Evolutionary conservation across 23 red algal genomes (phyloP), one percentile per base, ranked within the genome.

Genomic region (Agarophyton chilense): DNA sequence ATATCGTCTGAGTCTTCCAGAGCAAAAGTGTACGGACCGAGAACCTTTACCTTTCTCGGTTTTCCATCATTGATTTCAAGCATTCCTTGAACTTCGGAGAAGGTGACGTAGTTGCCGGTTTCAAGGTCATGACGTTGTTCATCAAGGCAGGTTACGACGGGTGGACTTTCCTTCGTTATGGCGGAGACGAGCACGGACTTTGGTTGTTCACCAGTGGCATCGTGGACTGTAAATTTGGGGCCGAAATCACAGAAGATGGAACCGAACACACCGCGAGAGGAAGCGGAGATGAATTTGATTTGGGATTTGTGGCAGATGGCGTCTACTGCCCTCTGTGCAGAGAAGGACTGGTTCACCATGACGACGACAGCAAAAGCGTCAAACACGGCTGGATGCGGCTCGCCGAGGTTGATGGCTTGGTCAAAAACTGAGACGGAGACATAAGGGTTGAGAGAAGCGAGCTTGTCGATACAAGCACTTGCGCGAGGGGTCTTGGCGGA

Each of bases 101-200:
- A 99, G 1, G 86, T 84, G 22, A 99, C 93, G 51, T 81, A 94
- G 72, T 95, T 91, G 5, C 97, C 97, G 9, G 90, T 76, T 89
- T 99, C 97, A 57, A 99, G 83, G 52, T 99, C 93, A 76, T 99
- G 97, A n/a, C 97, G 90, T 38, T 96, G 91, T 25, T 96, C 97
- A 34, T 99, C 97, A 44, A 99, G 74, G 41, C 97, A 99, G 2
- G 97, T 94, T 39, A 99, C 94, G 38, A 90, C 75, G 16, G 84
- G 93, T 6, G 70, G 77, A 17, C 42, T 41, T 78, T 98, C 91
- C 78, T 92, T 89, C 8, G 87, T 90, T 22, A 98, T 94, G 43
- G 81, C 77, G 5, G 86, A 94, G 16, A 98, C 73, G 19, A 94
- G 72, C 0, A 87, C 82, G 58, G 92, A 79, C 66, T 83, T 80